phyloP scores from a whole-genome alignment of 371 early-diverging fungal genomes.

The Mortierella sp. region DNA sequence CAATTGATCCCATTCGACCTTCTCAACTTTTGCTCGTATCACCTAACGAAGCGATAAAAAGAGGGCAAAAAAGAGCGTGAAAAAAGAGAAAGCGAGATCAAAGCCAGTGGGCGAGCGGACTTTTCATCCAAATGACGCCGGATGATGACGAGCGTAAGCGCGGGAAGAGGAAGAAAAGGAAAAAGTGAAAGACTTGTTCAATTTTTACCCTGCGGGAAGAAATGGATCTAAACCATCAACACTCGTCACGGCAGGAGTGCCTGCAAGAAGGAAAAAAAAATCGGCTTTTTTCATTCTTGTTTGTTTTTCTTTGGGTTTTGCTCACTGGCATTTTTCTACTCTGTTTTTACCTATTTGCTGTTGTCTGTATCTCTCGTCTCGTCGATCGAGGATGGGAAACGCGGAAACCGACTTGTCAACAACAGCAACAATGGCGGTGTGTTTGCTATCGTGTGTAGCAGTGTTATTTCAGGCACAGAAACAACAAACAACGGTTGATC shows the following conservation, averaged over 20 bases:
- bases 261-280: not conserved
- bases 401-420: not conserved
- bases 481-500: not conserved
- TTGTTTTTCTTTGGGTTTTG: not conserved
- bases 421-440: not conserved
- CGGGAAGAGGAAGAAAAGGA: conserved; percentile 1
- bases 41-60: not conserved
- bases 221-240: conserved; percentile 27
- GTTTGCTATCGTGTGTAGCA: not conserved
- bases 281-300: not conserved
- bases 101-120: conserved; percentile 1
- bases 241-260: not conserved
- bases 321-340: not conserved
- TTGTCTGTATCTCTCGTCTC: not conserved
- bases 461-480: not conserved
- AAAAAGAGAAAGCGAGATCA: not conserved
- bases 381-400: conserved; percentile 6
- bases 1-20: not conserved
- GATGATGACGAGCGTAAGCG: conserved; percentile 14
- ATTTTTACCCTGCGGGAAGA: conserved; percentile 15
- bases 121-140: conserved; percentile 9
- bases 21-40: not conserved
- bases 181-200: not conserved
- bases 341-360: not conserved
- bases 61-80: not conserved